phyloP scores from a whole-genome alignment of 441 rosid species.

The Daphne laureola region DNA sequence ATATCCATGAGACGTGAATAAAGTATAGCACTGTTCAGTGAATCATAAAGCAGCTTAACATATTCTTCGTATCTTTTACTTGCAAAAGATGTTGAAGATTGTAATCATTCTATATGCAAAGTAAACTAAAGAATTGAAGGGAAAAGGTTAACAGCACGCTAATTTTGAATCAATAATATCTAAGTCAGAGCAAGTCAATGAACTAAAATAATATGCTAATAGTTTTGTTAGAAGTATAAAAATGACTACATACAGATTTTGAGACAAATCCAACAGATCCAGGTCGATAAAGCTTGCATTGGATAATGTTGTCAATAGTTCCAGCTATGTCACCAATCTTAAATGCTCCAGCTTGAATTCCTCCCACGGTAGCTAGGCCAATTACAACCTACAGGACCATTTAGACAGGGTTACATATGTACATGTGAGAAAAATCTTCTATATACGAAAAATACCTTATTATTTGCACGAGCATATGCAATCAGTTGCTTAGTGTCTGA shows the following conservation, averaged over 20 bases:
- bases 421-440: constrained; percentile 1
- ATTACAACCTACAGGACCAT: constrained; percentile 42
- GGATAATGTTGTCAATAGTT: constrained; percentile 55
- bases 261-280: constrained; percentile 75
- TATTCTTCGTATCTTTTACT: too few species aligned
- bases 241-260: constrained; percentile 44
- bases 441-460: constrained; percentile 28
- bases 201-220: too few species aligned
- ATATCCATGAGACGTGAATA: too few species aligned
- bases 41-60: too few species aligned
- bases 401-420: constrained; percentile 1
- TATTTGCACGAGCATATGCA: constrained; percentile 59
- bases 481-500: constrained; percentile 57
- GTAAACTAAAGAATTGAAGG: too few species aligned
- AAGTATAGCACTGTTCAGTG: too few species aligned
- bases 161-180: too few species aligned
- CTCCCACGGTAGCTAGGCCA: constrained; percentile 71
- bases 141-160: too few species aligned
- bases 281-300: constrained; percentile 66
- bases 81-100: too few species aligned
- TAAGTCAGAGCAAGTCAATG: too few species aligned
- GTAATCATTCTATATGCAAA: too few species aligned
- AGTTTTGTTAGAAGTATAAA: too few species aligned
- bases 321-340: constrained; percentile 76
- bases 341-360: constrained; percentile 74